Conservation (phyloP, 805 yeast species). For the Candida michaelii region DNA sequence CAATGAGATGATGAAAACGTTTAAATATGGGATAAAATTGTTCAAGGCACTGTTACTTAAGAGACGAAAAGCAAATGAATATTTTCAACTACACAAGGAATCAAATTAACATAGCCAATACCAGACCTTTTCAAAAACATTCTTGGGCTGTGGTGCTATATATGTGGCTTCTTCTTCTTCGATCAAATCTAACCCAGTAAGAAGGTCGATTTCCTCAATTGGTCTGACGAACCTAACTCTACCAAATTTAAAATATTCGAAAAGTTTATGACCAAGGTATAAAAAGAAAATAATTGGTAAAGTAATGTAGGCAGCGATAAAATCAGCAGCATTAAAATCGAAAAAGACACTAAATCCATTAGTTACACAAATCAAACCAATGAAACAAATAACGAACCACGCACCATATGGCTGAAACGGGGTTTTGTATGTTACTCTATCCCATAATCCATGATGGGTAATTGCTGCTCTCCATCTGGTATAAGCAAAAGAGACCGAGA, state of each 20-base stretch:
- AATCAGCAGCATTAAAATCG: constrained; percentile 26
- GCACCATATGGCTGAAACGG: constrained; percentile 33
- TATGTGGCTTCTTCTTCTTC: constrained; percentile 50
- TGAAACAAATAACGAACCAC: constrained; percentile 23
- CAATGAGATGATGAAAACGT: no score
- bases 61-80: no score
- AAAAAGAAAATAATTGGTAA: constrained; percentile 28
- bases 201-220: constrained; percentile 56
- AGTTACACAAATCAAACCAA: constrained; percentile 27
- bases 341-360: constrained; percentile 36
- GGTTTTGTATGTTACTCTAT: constrained; percentile 25
- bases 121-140: constrained; percentile 45
- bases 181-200: constrained; percentile 57
- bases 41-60: no score
- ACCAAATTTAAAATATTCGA: constrained; percentile 8
- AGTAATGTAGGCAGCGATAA: constrained; percentile 36
- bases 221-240: constrained; percentile 26
- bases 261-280: constrained; percentile 30
- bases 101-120: constrained; percentile 31
- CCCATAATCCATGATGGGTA: constrained; percentile 10
- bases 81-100: no score
- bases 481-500: constrained; percentile 56
- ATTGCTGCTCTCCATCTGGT: constrained; percentile 52
- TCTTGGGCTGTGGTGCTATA: constrained; percentile 40
- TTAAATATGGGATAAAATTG: no score